phyloP scores from a whole-genome alignment of 2,329 filamentous ascomycete species.

The Sporothrix mexicana region DNA sequence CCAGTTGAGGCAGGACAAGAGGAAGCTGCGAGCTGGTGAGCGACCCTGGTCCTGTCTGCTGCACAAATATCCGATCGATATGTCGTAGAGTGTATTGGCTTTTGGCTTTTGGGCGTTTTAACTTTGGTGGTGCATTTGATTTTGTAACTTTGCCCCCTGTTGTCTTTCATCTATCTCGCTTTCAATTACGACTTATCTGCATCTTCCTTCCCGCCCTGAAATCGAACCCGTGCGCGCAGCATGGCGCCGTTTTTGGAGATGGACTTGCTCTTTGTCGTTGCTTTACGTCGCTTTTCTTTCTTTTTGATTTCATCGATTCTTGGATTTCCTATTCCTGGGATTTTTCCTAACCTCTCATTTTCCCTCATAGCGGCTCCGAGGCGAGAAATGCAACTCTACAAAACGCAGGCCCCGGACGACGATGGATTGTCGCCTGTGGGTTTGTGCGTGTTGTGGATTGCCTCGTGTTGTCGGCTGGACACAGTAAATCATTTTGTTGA shows the following conservation, averaged over 20 bases:
- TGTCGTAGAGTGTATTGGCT: slow-evolving; percentile 1
- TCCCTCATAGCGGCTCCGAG: slow-evolving; percentile 15
- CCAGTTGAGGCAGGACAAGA: slow-evolving; percentile 7
- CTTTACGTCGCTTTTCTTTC: not conserved
- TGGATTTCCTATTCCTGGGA: not conserved
- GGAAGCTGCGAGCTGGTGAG: not conserved
- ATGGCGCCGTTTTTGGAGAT: slow-evolving; percentile 19
- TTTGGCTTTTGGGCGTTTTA: not conserved
- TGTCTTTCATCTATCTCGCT: not conserved
- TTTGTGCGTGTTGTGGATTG: not conserved
- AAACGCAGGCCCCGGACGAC: not conserved
- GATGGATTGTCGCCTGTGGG: not conserved
- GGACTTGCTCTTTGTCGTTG: not conserved
- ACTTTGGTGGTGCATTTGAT: too few relatives aligned
- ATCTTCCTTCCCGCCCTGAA: slow-evolving; percentile 1
- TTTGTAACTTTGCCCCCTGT: too few relatives aligned
- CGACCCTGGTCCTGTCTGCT: not conserved
- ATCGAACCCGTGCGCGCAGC: slow-evolving; percentile 13
- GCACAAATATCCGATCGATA: slow-evolving; percentile 24
- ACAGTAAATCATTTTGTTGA: not conserved
- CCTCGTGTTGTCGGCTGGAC: not conserved
- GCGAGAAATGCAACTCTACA: slow-evolving; percentile 14
- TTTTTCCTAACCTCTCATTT: not conserved
- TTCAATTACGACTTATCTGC: not conserved
- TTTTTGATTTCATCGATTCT: not conserved